A percentile compares a stretch with the other conserved stretches of the same genome.
phyloP scores from a whole-genome alignment of 2,329 filamentous ascomycete genomes.

The Aspergillus ochraceoroseus region DNA sequence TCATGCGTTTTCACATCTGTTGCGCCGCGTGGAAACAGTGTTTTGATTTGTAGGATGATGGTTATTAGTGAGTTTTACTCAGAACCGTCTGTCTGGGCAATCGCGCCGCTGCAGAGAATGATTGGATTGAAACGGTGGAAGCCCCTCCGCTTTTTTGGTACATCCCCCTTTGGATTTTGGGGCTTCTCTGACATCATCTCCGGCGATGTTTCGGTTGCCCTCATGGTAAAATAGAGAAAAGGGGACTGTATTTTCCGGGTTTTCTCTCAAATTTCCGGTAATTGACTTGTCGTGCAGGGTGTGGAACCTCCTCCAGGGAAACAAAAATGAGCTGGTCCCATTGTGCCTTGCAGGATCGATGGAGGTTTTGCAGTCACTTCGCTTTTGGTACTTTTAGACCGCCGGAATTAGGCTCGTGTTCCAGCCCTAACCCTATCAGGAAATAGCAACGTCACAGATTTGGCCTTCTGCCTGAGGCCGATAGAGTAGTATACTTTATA shows the following conservation, averaged over 20 bases:
- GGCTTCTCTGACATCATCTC: constrained; percentile 17
- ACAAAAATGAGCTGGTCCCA: not conserved
- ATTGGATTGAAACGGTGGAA: constrained; percentile 12
- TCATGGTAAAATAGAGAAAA: constrained; percentile 5
- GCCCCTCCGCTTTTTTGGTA: constrained; percentile 14
- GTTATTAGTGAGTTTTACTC: constrained; percentile 1
- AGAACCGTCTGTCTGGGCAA: constrained; percentile 6
- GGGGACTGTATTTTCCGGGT: not conserved
- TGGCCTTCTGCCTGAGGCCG: constrained; percentile 2
- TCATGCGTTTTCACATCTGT: constrained; percentile 15
- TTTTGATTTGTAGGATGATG: constrained; percentile 3
- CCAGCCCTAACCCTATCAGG: constrained; percentile 10
- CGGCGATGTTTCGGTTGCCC: constrained; percentile 3
- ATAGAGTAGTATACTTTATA: not conserved
- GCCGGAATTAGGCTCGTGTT: constrained; percentile 1
- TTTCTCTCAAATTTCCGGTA: not conserved
- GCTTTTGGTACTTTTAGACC: constrained; percentile 1
- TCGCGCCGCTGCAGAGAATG: constrained; percentile 4
- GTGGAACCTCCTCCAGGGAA: not conserved
- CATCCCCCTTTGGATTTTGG: too few relatives aligned
- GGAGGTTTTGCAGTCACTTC: constrained; percentile 4
- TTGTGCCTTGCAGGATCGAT: constrained; percentile 1
- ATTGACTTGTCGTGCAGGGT: not conserved
- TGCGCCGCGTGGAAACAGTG: not conserved
- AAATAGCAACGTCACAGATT: too few relatives aligned